Evolutionary conservation across 768 basidiomycete genomes (phyloP), one percentile per base, ranked within the genome.

Genomic region (Hirschioporus abietinus): DNA sequence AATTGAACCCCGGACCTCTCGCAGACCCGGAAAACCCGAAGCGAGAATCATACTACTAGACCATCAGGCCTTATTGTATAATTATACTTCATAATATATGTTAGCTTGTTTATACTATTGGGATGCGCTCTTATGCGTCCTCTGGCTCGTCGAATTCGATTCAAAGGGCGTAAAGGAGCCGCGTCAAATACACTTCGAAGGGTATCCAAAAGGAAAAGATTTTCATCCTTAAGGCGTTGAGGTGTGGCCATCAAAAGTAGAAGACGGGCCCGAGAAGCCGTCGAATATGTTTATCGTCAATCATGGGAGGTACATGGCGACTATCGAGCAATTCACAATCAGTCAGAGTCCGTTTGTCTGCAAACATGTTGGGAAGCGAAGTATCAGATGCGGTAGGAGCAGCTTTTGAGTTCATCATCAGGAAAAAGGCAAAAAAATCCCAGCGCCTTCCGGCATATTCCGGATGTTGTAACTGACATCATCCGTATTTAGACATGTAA

Each of bases 221-320:
- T 92, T 91, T 70, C 91, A 92, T 70, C 90, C 91, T 0, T 81
- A 92, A 1, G 91, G 90, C 1, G 72, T 88, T 63, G 88, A 84
- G 34, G 71, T 86, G 1, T 86, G 81, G 71, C 71, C 74, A 8
- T 81, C 83, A 1, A 79, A 82, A 62, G 60, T 24, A 34, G 42
- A 52, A 20, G 42, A 52, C 12, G 58, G 64, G 25, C 17, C 35
- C 17, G 36, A 57, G n/a, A 12, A 52, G 20, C 62, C 78, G 4
- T 88, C 87, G 62, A 83, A 83, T 70, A 78, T 91, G 62, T 90
- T 88, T 74, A 78, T 86, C 60, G 78, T 90, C 71, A 92, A 92
- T 76, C 91, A 92, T 74, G 88, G 86, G 0, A 83, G 85, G 20
- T 69, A 79, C 42, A 75, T 78, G 27, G 87, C 88, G 25, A 83